Conservation (phyloP, 2,329 filamentous ascomycete species). For the Aspergillus aculeatinus region DNA sequence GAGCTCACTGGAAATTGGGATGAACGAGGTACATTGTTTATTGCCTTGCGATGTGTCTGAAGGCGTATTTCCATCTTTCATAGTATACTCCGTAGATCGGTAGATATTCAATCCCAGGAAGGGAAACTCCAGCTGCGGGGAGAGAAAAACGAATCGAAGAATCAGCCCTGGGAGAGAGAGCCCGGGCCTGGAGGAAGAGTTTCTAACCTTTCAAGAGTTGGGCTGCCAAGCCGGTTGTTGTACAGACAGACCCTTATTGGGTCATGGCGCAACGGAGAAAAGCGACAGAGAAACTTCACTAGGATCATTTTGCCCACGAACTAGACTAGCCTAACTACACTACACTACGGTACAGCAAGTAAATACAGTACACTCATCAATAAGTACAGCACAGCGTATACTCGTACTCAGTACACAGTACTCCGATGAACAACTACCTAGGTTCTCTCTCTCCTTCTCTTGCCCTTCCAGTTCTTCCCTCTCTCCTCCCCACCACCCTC, state of each 20-base stretch:
- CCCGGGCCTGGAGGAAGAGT: too few species aligned
- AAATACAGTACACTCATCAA: not conserved
- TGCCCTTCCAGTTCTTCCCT: not conserved
- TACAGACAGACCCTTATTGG: not conserved
- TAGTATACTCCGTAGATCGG: too few species aligned
- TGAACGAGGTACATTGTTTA: not conserved
- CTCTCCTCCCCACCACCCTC: not conserved
- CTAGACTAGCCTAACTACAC: too few species aligned
- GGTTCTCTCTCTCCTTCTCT: too few species aligned
- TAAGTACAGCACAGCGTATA: too few species aligned
- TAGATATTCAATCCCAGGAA: not conserved
- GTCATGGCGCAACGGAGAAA: slow-evolving; percentile 5
- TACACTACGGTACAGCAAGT: too few species aligned
- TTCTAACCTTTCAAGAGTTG: slow-evolving; percentile 7
- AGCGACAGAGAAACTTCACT: slow-evolving; percentile 9
- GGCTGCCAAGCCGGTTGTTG: slow-evolving; percentile 6
- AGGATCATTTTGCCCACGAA: not conserved
- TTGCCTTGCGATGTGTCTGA: not conserved
- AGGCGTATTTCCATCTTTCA: too few species aligned
- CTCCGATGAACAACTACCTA: too few species aligned
- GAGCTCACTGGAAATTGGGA: not conserved
- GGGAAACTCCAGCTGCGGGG: slow-evolving; percentile 5
- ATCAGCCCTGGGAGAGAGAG: too few species aligned
- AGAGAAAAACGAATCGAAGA: not conserved
- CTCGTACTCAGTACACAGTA: too few species aligned